Evolutionary conservation across 139 green algal genomes (phyloP).

Genomic region (Coelastrella sp.): DNA sequence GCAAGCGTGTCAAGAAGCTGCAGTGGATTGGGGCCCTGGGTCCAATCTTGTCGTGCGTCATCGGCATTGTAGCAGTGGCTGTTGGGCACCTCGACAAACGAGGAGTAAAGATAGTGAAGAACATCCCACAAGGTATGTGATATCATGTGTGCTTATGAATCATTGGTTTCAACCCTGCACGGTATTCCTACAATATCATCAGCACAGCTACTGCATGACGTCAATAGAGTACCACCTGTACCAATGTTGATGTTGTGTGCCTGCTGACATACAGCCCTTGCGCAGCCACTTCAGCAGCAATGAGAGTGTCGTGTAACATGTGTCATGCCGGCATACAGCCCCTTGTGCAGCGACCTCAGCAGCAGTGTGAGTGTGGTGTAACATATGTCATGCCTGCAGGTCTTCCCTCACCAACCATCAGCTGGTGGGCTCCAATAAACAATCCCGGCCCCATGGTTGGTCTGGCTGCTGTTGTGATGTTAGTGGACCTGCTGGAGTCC

Average conservation of each 20-base stretch:
- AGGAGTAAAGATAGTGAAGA: constrained; percentile 57
- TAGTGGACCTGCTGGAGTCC: constrained; percentile 86
- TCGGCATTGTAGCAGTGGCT: constrained; percentile 48
- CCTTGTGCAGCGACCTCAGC: too few species aligned
- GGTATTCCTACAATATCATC: too few species aligned
- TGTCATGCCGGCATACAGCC: constrained; percentile 10
- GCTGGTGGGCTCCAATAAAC: constrained; percentile 56
- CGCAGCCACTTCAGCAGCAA: too few species aligned
- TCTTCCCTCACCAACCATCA: constrained; percentile 51
- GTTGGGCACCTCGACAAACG: constrained; percentile 29
- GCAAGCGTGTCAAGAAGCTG: constrained; percentile 52
- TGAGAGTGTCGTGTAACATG: too few species aligned
- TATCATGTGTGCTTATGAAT: too few species aligned
- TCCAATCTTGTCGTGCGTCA: constrained; percentile 57
- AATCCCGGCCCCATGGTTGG: constrained; percentile 45
- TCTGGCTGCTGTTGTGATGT: constrained; percentile 58
- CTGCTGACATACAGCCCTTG: too few species aligned
- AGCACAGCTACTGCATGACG: too few species aligned
- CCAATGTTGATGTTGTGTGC: too few species aligned
- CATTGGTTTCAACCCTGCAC: too few species aligned
- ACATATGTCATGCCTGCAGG: constrained; percentile 25
- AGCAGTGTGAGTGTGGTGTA: too few species aligned
- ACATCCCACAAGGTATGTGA: constrained; percentile 51
- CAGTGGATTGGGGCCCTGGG: constrained; percentile 57
- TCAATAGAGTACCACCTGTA: too few species aligned